A percentile compares a stretch with the other conserved stretches of the same genome.
These are phyloP conservation scores for Paramyrothecium sp. DNA, from an alignment of 2,329 filamentous ascomycete species.

Conservation along the genomic window DNA sequence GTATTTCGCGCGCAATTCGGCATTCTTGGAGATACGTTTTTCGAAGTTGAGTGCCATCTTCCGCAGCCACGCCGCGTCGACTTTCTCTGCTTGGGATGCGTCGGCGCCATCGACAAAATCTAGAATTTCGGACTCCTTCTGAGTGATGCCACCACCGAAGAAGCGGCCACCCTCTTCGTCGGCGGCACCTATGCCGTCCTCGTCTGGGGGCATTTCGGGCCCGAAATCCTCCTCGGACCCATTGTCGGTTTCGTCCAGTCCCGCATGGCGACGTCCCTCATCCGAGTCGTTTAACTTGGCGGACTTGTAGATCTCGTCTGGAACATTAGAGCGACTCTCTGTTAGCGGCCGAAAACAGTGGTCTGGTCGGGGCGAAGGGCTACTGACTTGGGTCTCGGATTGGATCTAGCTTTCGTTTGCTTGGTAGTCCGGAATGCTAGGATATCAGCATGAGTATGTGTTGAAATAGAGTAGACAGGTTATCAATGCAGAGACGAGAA, in stretches of 20 bases:
- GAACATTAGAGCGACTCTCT: not conserved
- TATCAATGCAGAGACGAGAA: no score
- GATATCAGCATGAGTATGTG: conserved; percentile 14
- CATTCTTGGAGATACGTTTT: conserved; percentile 86
- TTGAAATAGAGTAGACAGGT: not conserved
- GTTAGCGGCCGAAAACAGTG: not conserved
- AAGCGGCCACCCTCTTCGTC: conserved; percentile 94
- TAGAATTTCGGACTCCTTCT: conserved; percentile 77
- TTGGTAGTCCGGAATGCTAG: conserved; percentile 43
- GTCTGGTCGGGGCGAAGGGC: not conserved
- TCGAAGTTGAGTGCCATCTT: conserved; percentile 82
- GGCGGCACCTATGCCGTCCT: conserved; percentile 29
- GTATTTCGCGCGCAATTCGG: conserved; percentile 82
- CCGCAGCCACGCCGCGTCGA: conserved; percentile 81
- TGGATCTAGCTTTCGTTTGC: conserved; percentile 64
- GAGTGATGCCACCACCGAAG: conserved; percentile 87
- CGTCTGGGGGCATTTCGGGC: conserved; percentile 43
- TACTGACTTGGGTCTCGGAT: conserved; percentile 60
- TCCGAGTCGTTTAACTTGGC: conserved; percentile 49
- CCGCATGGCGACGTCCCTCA: conserved; percentile 39
- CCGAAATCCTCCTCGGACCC: conserved; percentile 50
- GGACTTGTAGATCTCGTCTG: conserved; percentile 65
- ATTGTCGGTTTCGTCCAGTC: conserved; percentile 45
- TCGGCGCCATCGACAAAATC: conserved; percentile 73
- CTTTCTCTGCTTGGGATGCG: conserved; percentile 61